These are phyloP conservation scores for Berberis thunbergii DNA, from an alignment of 164 flowering plant species.

Conservation along the genomic window DNA sequence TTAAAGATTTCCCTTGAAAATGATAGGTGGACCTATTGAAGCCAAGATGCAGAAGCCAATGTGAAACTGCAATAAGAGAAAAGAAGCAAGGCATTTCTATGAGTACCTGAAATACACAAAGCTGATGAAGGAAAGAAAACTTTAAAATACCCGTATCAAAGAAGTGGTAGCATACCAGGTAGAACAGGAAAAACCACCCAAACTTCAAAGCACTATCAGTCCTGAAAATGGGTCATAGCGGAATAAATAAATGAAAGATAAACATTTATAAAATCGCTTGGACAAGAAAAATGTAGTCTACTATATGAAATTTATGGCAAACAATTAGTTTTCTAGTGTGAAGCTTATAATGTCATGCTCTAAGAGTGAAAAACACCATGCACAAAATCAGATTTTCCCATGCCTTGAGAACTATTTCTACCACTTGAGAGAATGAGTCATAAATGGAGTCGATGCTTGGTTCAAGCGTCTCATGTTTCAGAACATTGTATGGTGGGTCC, in stretches of 20 bases:
- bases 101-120: not conserved
- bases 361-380: no score
- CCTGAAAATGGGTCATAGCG: slow-evolving; percentile 39
- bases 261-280: not conserved
- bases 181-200: slow-evolving; percentile 79
- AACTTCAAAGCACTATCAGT: slow-evolving; percentile 88
- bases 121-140: not conserved
- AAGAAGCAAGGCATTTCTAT: not conserved
- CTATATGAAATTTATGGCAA: no score
- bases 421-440: no score
- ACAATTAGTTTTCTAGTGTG: no score
- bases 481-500: no score
- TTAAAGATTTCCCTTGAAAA: slow-evolving; percentile 83
- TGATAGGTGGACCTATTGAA: slow-evolving; percentile 84
- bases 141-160: slow-evolving; percentile 1
- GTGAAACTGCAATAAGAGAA: slow-evolving; percentile 50
- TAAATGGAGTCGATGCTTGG: no score
- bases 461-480: no score
- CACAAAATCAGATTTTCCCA: no score
- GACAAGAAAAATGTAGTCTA: no score
- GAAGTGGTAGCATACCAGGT: slow-evolving; percentile 31
- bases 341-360: no score
- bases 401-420: no score
- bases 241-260: not conserved
- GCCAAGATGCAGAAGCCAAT: slow-evolving; percentile 77